Base-by-base conservation (phyloP, 2,329 filamentous ascomycete genomes). In the Fusarium sp. region DNA sequence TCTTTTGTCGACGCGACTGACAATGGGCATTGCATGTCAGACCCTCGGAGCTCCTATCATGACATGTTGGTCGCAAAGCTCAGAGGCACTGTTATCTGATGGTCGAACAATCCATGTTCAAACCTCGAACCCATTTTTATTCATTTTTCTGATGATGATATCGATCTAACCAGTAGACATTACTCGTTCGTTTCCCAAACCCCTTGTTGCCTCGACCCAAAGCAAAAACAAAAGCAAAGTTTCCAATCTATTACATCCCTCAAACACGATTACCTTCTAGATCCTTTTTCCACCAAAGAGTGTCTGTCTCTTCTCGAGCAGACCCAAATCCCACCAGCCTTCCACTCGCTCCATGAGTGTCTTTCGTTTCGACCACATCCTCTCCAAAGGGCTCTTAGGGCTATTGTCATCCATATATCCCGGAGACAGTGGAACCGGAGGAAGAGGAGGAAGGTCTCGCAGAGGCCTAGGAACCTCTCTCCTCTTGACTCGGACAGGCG, bases 291-390 rank as follows among this genome's bases (percentile, higher is more conserved):
- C 72, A 45, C 74, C 74, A 63, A 81, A 75, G 45, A 78, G 58
- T 9, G 77, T 80, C 69, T 79, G 77, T 61, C 83, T 79, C 75
- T 78, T 84, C 26, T 85, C 84, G 55, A 87, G 67, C 56, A 87
- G 72, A 6, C 81, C 83, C 56, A 87, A 75, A 75, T 87, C 85
- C 85, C 85, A 87, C 85, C 85, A 87, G 7, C 85, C 85, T 42
- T 86, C 84, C 28, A 87, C 78, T 20, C 81, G 77, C 39, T 83
- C 78, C 64, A 85, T 77, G 22, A 87, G 75, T 1, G 85, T 87
- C 78, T 78, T 84, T 9, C 84, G 79, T 69, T 78, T 81, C 31
- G 79, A 78, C 55, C 77, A 79, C 3, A 63, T 71, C 56, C 65
- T 69, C 43, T 71, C 71, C 3, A 76, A 57, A 43, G 77, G 76